Evolutionary conservation across 805 yeast species (phyloP), one percentile per base, ranked within the genome.

Genomic region (Torulaspora indica): DNA sequence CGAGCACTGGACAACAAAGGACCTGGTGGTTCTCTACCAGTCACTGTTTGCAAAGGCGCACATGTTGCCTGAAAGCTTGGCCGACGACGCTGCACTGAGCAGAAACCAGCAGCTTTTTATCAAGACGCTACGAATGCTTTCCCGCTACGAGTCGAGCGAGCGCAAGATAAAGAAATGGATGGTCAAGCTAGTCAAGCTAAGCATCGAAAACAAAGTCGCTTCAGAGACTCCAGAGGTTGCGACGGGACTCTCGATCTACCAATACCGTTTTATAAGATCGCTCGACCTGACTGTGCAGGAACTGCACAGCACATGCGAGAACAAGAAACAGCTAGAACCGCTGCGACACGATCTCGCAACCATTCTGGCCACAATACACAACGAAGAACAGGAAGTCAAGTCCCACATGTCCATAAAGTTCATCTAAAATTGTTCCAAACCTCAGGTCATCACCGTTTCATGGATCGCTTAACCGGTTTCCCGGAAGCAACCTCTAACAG

Each of bases 381-480:
- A 49, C 14, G 58, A 61, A 35, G 61, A 57, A 30, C 50, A 54
- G 39, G 56, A 58, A 24, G 51, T 56, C 13, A 56, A 60, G 41
- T 48, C 61, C 5, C 62, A 57, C 35, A 48, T 58, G 49, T 55
- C 60, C 2, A 34, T 60, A 27, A 60, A 55, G 36, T 58, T 58
- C 38, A 49, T 55, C 38, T 59, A 45, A 42, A 15, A 39, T 72
- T 85, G 87, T 85, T 64, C 79, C 91, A 85, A 74, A 67, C 82
- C 70, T 73, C 80, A 86, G 95, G 95, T 86, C 95, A 86, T 86
- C 95, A 83, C 90, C 85, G 75, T 81, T 82, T 86, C 95, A 86
- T 86, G 95, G 89, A 78, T 82, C 84, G 76, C 82, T 73, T 68
- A 67, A 71, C 75, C 74, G 64, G 57, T 56, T 54, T 43, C 56